These are phyloP conservation scores for Saccharomyces hybrid DNA, from an alignment of 1,139 yeast genomes.

Conservation along the genomic window DNA sequence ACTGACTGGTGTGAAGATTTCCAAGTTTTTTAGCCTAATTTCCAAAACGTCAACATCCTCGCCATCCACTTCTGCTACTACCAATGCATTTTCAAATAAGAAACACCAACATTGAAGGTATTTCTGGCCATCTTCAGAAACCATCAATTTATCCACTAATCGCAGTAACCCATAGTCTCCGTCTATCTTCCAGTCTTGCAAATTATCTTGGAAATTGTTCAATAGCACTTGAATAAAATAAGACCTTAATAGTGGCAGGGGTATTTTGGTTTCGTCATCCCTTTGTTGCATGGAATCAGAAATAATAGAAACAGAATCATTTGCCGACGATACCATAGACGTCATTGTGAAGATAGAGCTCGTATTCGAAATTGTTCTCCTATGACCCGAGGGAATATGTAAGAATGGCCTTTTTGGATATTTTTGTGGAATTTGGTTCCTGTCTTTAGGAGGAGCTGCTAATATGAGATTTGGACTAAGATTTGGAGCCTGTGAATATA, in stretches of 20 bases:
- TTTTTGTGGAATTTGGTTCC: not conserved
- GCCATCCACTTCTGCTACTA: constrained; percentile 13
- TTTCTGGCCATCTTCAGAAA: constrained; percentile 15
- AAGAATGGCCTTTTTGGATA: not conserved
- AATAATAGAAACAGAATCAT: constrained; percentile 6
- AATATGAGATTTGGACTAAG: not conserved
- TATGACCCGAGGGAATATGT: not conserved
- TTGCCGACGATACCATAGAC: constrained; percentile 13
- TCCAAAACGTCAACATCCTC: constrained; percentile 5
- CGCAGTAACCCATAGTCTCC: constrained; percentile 26
- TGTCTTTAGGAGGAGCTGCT: not conserved
- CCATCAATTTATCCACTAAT: constrained; percentile 23
- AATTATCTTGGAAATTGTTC: constrained; percentile 11
- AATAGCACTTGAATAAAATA: constrained; percentile 22
- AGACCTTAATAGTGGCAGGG: constrained; percentile 23
- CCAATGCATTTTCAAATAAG: constrained; percentile 23
- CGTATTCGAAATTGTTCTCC: constrained; percentile 5
- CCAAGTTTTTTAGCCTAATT: constrained; percentile 9
- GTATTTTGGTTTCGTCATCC: constrained; percentile 6
- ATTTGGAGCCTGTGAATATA: not conserved
- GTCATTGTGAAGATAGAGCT: constrained; percentile 12
- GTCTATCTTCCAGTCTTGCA: constrained; percentile 22
- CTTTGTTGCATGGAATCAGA: constrained; percentile 5
- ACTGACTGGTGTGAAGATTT: constrained; percentile 10
- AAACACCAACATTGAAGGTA: constrained; percentile 22